Conservation (phyloP, 176 grass and related monocot species). For the Secale cereale region DNA sequence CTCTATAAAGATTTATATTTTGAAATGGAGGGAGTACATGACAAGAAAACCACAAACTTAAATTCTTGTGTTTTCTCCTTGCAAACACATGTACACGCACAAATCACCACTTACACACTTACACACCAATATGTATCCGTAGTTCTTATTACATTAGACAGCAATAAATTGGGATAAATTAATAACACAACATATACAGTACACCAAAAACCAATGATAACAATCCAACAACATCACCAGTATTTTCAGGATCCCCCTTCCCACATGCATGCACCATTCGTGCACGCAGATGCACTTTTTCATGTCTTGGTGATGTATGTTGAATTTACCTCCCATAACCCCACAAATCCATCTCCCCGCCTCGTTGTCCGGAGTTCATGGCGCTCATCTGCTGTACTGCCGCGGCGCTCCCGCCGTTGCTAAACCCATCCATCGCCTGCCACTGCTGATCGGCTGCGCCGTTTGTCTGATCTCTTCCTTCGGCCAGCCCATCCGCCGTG, state of each 20-base stretch:
- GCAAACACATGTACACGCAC: background rate
- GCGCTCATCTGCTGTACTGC: slow-evolving; percentile 71
- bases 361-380: slow-evolving; percentile 62
- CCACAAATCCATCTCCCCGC: slow-evolving; percentile 91
- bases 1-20: too few species aligned
- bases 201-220: slow-evolving; percentile 40
- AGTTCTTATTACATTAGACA: slow-evolving; percentile 44
- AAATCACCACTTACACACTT: background rate
- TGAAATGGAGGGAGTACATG: too few species aligned
- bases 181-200: slow-evolving; percentile 36
- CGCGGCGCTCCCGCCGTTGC: slow-evolving; percentile 24
- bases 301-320: background rate
- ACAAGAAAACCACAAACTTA: background rate
- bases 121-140: slow-evolving; percentile 26
- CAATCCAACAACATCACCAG: background rate
- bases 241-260: background rate
- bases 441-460: slow-evolving; percentile 47
- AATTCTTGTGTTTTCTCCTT: slow-evolving; percentile 3
- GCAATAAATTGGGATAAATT: slow-evolving; percentile 37
- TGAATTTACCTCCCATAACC: slow-evolving; percentile 67
- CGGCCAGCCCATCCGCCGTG: slow-evolving; percentile 24
- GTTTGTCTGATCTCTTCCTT: slow-evolving; percentile 39
- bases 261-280: background rate
- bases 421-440: slow-evolving; percentile 70
- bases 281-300: background rate